These are phyloP conservation scores for Plasmodium relictum DNA, from an alignment of 169 alveolate genomes.

Conservation along the genomic window DNA sequence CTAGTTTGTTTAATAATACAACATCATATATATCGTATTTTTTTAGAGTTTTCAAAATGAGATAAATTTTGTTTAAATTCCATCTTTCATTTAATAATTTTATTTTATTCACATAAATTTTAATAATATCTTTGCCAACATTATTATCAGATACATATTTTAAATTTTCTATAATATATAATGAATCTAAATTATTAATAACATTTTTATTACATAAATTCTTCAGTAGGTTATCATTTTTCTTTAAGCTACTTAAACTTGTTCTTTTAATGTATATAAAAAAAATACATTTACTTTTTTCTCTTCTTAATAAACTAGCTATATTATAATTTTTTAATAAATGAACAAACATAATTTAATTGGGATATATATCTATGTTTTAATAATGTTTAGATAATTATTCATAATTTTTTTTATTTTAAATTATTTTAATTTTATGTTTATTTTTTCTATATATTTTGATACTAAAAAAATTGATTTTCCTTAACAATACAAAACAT, in stretches of 20 bases:
- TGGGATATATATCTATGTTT: no score
- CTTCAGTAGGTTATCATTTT: constrained; percentile 18
- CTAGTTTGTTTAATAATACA: constrained; percentile 28
- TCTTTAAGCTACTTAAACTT: not conserved
- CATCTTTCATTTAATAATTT: constrained; percentile 44
- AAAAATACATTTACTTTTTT: not conserved
- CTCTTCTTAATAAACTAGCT: no score
- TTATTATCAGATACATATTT: constrained; percentile 52
- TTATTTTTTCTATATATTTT: no score
- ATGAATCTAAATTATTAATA: constrained; percentile 46
- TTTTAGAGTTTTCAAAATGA: constrained; percentile 53
- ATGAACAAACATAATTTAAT: no score
- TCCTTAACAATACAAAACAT: no score
- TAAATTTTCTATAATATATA: constrained; percentile 51
- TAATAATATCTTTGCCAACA: constrained; percentile 48
- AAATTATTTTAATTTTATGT: no score
- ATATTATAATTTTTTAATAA: no score
- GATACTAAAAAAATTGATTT: no score
- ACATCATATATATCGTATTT: constrained; percentile 48
- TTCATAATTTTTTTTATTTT: no score
- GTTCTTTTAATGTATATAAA: not conserved
- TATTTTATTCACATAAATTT: constrained; percentile 21
- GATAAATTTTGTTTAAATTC: constrained; percentile 62
- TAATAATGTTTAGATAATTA: no score
- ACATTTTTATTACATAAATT: constrained; percentile 66